phyloP scores from a whole-genome alignment of 78 protist genomes.

The Salpingoeca rosetta region DNA sequence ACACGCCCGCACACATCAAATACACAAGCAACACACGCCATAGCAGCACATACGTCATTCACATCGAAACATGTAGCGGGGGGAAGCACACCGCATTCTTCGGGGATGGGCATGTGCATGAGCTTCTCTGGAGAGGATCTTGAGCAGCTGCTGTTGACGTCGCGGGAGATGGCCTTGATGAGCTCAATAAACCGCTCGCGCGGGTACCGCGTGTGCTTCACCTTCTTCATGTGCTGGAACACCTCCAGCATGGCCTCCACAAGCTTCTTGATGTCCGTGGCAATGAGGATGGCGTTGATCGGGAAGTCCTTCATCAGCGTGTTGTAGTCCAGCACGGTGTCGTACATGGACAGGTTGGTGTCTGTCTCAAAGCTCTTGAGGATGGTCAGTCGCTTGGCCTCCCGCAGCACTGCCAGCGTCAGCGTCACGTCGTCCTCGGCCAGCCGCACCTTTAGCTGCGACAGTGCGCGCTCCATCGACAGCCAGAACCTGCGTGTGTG shows the following conservation, averaged over 20 bases:
- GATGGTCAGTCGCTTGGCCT: constrained; percentile 47
- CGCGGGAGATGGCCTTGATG: constrained; percentile 51
- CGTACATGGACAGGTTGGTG: constrained; percentile 36
- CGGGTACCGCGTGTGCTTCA: constrained; percentile 19
- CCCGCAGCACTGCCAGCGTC: constrained; percentile 32
- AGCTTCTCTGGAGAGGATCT: constrained; percentile 26
- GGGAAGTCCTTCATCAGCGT: constrained; percentile 56
- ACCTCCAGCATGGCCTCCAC: neutral
- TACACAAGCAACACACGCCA: too few relatives aligned
- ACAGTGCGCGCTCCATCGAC: constrained; percentile 41
- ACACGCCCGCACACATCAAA: too few relatives aligned
- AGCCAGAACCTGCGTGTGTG: too few relatives aligned
- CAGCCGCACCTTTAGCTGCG: constrained; percentile 21
- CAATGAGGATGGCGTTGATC: constrained; percentile 45
- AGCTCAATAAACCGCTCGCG: constrained; percentile 22
- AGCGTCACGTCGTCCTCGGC: neutral
- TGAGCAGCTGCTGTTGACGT: constrained; percentile 34
- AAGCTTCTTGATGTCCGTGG: constrained; percentile 47
- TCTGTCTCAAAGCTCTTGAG: constrained; percentile 50
- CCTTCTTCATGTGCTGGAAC: neutral
- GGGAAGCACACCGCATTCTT: too few relatives aligned
- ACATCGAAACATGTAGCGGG: too few relatives aligned
- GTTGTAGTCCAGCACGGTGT: constrained; percentile 32
- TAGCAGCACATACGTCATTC: too few relatives aligned
- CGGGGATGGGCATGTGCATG: constrained; percentile 1